Conservation (phyloP, 768 basidiomycete species). For the Hirschioporus abietinus region DNA sequence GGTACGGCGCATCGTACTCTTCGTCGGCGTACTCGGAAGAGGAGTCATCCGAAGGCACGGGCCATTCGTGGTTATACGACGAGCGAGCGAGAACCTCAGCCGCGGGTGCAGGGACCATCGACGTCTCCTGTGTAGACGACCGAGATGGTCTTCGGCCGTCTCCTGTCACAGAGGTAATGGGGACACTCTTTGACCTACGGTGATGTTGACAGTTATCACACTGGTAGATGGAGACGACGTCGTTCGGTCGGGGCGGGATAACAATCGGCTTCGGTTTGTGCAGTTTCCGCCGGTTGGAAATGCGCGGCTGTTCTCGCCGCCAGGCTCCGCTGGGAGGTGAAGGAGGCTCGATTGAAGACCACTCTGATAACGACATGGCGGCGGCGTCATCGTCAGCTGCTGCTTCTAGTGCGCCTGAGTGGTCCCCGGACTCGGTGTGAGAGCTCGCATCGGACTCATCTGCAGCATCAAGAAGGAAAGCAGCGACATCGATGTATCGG, state of each 20-base stretch:
- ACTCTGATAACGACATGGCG: not conserved
- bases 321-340: not conserved
- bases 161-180: not conserved
- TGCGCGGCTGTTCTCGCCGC: not conserved
- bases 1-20: not conserved
- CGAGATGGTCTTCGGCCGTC: not conserved
- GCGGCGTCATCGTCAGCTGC: not conserved
- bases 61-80: slow-evolving; percentile 21
- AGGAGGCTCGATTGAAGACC: not conserved
- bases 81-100: slow-evolving; percentile 23
- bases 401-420: not conserved
- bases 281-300: not conserved
- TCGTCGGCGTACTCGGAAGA: not conserved
- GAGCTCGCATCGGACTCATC: not conserved
- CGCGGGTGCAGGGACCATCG: slow-evolving; percentile 21
- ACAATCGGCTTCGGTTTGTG: not conserved
- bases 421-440: not conserved
- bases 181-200: not conserved
- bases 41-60: slow-evolving; percentile 3
- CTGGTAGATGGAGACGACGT: not conserved
- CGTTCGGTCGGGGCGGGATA: not conserved
- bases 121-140: not conserved
- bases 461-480: not conserved
- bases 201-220: not conserved
- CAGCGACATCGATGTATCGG: slow-evolving; percentile 25